Evolutionary conservation across 176 grass and related monocot genomes (phyloP).

Genomic region (Oryza meridionalis): DNA sequence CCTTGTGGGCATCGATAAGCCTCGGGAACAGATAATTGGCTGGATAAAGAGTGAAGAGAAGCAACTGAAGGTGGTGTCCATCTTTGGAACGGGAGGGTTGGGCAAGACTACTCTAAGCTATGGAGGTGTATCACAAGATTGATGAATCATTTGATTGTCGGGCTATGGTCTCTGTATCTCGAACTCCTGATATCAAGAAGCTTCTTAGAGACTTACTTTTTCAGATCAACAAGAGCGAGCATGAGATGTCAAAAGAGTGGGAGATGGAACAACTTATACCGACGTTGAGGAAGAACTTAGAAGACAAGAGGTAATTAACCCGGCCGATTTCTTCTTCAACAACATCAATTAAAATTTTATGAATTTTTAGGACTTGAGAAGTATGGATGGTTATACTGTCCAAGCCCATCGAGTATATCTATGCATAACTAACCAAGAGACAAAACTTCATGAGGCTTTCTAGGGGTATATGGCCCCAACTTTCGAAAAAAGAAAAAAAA

Average conservation of each 20-base stretch:
- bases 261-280: not conserved
- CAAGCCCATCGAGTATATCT: no score
- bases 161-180: not conserved
- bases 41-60: not conserved
- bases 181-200: not conserved
- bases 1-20: not conserved
- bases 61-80: not conserved
- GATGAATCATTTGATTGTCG: not conserved
- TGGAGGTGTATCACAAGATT: not conserved
- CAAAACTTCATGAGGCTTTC: no score
- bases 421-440: no score
- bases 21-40: not conserved
- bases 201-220: slow-evolving; percentile 1
- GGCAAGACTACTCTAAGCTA: slow-evolving; percentile 12
- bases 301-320: slow-evolving; percentile 10
- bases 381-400: no score
- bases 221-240: not conserved
- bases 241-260: rapidly evolving
- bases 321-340: no score
- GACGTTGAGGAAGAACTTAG: not conserved
- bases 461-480: no score
- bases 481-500: no score
- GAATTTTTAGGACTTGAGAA: no score
- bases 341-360: no score
- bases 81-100: not conserved